These are phyloP conservation scores for Populus hybrid DNA, from an alignment of 441 rosid genomes.

Conservation along the genomic window DNA sequence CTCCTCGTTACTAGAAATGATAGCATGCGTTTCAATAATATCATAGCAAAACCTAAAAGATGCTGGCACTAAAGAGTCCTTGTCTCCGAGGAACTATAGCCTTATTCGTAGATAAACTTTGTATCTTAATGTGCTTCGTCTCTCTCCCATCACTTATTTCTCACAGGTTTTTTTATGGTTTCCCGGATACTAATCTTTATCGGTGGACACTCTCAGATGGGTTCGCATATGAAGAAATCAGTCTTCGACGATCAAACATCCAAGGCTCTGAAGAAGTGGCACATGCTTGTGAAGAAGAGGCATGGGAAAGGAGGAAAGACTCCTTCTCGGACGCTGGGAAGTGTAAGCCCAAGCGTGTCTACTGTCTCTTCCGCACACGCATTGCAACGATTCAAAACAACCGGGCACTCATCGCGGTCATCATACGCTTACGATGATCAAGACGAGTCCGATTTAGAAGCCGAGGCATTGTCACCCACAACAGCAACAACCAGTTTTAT, in stretches of 20 bases:
- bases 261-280: conserved; percentile 88
- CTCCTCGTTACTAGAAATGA: not conserved
- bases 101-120: no score
- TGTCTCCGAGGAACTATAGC: not conserved
- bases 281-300: conserved; percentile 66
- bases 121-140: not conserved
- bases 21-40: not conserved
- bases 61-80: not conserved
- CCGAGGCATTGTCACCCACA: conserved; percentile 49
- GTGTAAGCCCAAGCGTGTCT: conserved; percentile 38
- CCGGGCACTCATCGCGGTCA: conserved; percentile 60
- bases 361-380: conserved; percentile 30
- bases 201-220: conserved; percentile 56
- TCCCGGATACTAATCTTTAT: not conserved
- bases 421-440: conserved; percentile 40
- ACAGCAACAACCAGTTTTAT: conserved; percentile 33
- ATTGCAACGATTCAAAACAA: conserved; percentile 73
- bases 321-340: conserved; percentile 44
- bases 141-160: not conserved
- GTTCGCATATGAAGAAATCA: conserved; percentile 77
- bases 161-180: no score
- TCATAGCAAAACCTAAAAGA: not conserved
- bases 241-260: conserved; percentile 92
- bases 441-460: conserved; percentile 59
- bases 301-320: conserved; percentile 47